Percentiles rank a stretch among this genome's conserved stretches.
These are phyloP conservation scores for Ensete ventricosum DNA, from an alignment of 176 grass and related monocot genomes.

Conservation along the genomic window DNA sequence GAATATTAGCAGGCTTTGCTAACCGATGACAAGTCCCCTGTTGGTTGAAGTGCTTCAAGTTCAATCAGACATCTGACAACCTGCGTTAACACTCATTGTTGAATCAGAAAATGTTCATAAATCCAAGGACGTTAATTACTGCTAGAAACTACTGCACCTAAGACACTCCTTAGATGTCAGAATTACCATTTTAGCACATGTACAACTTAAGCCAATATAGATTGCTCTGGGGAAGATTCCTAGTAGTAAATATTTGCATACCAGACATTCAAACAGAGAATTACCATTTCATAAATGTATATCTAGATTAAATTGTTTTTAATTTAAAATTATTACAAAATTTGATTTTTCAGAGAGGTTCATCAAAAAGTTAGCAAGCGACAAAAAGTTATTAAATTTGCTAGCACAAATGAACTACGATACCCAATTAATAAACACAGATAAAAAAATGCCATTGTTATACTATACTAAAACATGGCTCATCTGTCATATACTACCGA, in stretches of 20 bases:
- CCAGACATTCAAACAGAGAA: too few species aligned
- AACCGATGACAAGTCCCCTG: conserved; percentile 88
- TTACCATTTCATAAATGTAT: too few species aligned
- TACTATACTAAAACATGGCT: too few species aligned
- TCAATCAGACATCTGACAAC: conserved; percentile 92
- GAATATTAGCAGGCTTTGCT: conserved; percentile 20
- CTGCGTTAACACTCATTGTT: conserved; percentile 21
- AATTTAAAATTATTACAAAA: too few species aligned
- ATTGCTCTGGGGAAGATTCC: too few species aligned
- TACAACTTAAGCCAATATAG: too few species aligned
- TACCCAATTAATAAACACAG: neutral
- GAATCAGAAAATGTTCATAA: neutral
- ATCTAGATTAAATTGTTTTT: too few species aligned
- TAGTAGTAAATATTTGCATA: too few species aligned
- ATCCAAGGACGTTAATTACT: neutral
- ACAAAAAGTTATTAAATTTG: neutral
- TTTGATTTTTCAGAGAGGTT: too few species aligned
- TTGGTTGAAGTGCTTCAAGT: conserved; percentile 81
- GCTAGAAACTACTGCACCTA: neutral
- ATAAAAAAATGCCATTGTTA: neutral
- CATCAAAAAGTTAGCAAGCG: neutral
- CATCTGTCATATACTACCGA: neutral
- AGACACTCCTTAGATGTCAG: neutral
- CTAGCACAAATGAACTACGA: neutral
- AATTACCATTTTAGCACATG: too few species aligned